Evolutionary conservation across 1,139 yeast species (phyloP), one percentile per base, ranked within the genome.

Genomic region (Candida sp.): DNA sequence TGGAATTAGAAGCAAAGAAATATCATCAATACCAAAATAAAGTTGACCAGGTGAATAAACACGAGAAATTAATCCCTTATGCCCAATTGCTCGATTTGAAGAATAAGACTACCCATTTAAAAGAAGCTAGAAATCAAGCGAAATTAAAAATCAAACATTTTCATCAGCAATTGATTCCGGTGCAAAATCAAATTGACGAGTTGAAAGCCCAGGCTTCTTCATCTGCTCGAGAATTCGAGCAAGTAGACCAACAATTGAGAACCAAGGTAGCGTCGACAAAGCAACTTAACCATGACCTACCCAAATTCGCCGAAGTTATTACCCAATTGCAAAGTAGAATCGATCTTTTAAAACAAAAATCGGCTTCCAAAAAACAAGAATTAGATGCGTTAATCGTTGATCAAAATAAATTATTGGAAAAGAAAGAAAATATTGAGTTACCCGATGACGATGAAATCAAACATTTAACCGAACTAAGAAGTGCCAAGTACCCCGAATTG

Each of bases 31-130:
- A 64, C 45, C 68, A 73, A 50, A 64, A 62, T 27, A 68, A 75
- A 35, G 56, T 73, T 29, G 54, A 62, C 33, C 77, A 79, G 38
- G 63, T 83, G 7, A 70, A 68, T 9, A 59, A 68, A 36, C 84
- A 83, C 55, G 64, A 68, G 42, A 69, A 71, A 49, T 61, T 84
- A 33, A 58, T 83, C 33, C 90, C 90, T 0, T 84, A 81, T 58
- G 88, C 84, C 0, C 73, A 75, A 47, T 63, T 80, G 3, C 77
- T 79, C 41, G 85, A 81, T 43, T 67, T 76, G 46, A 81, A 75
- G 48, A 61, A 56, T n/a, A 66, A 66, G 43, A 67, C 71, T 39
- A 63, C 68, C 29, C 57, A 58, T 11, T 63, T 74, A 40, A 79
- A 77, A 52, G 53, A 55, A 21, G 68, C 66, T 27, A 70, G 75